Conservation (phyloP, 352 stramenopile genomes). For the Globisporangium abappressorium region DNA sequence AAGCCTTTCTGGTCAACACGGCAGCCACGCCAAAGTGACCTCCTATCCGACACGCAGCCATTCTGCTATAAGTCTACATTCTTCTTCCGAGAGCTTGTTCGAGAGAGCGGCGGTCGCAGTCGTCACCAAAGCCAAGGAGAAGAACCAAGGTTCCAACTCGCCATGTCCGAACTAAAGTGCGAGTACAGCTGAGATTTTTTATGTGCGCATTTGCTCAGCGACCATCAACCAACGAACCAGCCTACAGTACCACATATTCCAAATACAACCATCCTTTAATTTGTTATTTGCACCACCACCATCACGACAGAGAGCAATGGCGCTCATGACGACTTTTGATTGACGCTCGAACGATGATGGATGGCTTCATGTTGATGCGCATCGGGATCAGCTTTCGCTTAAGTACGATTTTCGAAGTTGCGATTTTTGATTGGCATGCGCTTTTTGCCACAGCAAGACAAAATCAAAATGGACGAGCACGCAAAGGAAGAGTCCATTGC, state of each 20-base stretch:
- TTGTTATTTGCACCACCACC: not conserved
- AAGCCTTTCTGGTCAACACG: not conserved
- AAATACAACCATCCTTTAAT: not conserved
- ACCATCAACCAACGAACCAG: not conserved
- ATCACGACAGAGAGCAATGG: not conserved
- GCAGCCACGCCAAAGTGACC: not conserved
- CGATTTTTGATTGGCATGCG: conserved; percentile 5
- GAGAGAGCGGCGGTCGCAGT: not conserved
- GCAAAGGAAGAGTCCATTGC: not conserved
- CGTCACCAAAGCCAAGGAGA: not conserved
- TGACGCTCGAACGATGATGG: too few species aligned
- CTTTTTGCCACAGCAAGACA: not conserved
- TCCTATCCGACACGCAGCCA: not conserved
- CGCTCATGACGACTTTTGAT: too few species aligned
- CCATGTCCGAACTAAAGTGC: not conserved
- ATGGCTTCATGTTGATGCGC: not conserved
- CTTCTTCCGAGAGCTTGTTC: conserved; percentile 1
- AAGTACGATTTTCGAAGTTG: not conserved
- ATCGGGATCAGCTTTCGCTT: not conserved
- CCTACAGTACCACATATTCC: not conserved
- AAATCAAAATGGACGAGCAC: not conserved
- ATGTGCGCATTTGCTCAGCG: not conserved
- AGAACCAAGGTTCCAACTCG: conserved; percentile 3
- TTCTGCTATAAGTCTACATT: not conserved
- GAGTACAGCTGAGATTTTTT: conserved; percentile 1